Evolutionary conservation across 208 protist genomes (phyloP), one percentile per base, ranked within the genome.

Genomic region (Leptomonas seymouri): DNA sequence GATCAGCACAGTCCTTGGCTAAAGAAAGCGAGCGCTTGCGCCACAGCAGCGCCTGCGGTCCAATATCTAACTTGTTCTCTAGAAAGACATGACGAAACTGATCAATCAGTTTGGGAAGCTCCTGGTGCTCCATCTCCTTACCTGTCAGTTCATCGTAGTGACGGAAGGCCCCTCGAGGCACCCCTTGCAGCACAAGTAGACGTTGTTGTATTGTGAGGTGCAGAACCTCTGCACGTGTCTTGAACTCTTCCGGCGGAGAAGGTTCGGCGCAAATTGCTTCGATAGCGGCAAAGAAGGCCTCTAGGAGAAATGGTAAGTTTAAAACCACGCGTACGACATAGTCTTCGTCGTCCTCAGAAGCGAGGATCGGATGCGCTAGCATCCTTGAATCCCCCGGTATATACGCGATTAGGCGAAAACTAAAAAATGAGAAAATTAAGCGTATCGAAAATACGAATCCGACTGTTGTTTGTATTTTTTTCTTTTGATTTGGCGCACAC

Each of bases 341-440:
- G 23, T 93, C 80, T 59, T 87, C 82, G 64, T 96, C 91, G 78
- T 96, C 89, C 71, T 94, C 85, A 4, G 86, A 86, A n/a, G 91
- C 89, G 45, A 96, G 77, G 65, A 96, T 89, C 27, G 91, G 91
- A 71, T 96, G 91, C 18, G 89, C 84, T 21, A 94, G 66, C 82
- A 93, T 94, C 49, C 64, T 46, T 53, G 27, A 9, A 12, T 0
- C 44, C 34, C 15, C 0, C n/a, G n/a, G 0, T 21, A 8, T 7
- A 48, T 39, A 23, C 3, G 64, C 16, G 36, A 39, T 9, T 2
- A 20, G 6, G 23, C 44, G 34, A 39, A 63, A 39, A 16, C 42
- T 45, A 45, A 45, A 41, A 28, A 27, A 23, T 12, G 34, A 12
- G 49, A 70, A 59, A 54, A 27, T 7, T 21, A 48, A 5, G 12